phyloP scores from a whole-genome alignment of 148 eudicot species.

The Diospyros kaki region DNA sequence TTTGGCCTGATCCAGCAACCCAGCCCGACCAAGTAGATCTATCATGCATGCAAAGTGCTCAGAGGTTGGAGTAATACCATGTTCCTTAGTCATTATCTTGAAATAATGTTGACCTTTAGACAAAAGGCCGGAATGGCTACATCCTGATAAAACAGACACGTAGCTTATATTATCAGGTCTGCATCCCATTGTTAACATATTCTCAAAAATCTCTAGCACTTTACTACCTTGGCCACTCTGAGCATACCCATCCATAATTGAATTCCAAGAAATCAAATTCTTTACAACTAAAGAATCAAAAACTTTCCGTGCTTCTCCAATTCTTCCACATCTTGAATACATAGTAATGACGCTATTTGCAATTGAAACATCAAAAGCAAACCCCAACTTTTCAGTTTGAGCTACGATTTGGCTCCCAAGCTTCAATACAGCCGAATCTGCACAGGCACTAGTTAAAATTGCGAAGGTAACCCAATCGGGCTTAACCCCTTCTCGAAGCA shows the following conservation, averaged over 20 bases:
- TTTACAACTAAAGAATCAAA: slow-evolving; percentile 24
- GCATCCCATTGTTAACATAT: slow-evolving; percentile 22
- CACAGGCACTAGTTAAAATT: slow-evolving; percentile 35
- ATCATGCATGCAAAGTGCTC: slow-evolving; percentile 40
- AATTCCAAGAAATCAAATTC: slow-evolving; percentile 39
- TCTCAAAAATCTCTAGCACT: slow-evolving; percentile 29
- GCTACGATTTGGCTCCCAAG: slow-evolving; percentile 35
- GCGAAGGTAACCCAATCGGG: slow-evolving; percentile 34
- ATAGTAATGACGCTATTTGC: slow-evolving; percentile 29
- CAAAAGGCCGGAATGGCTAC: slow-evolving; percentile 39
- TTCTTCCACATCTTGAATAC: slow-evolving; percentile 36
- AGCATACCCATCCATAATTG: slow-evolving; percentile 39
- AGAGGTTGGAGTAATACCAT: slow-evolving; percentile 22
- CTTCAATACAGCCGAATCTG: slow-evolving; percentile 25
- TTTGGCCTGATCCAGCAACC: slow-evolving; percentile 31
- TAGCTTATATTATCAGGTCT: slow-evolving; percentile 29
- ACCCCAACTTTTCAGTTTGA: slow-evolving; percentile 35
- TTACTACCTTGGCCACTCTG: slow-evolving; percentile 31
- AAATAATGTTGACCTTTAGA: slow-evolving; percentile 27
- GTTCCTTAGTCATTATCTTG: slow-evolving; percentile 28
- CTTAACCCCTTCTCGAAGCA: slow-evolving; percentile 28
- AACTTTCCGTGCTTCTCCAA: slow-evolving; percentile 29
- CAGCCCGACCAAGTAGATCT: slow-evolving; percentile 35
- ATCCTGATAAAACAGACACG: slow-evolving; percentile 34
- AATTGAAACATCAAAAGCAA: slow-evolving; percentile 25